phyloP scores from a whole-genome alignment of 2,329 filamentous ascomycete genomes.

The Trichoderma pleuroti region DNA sequence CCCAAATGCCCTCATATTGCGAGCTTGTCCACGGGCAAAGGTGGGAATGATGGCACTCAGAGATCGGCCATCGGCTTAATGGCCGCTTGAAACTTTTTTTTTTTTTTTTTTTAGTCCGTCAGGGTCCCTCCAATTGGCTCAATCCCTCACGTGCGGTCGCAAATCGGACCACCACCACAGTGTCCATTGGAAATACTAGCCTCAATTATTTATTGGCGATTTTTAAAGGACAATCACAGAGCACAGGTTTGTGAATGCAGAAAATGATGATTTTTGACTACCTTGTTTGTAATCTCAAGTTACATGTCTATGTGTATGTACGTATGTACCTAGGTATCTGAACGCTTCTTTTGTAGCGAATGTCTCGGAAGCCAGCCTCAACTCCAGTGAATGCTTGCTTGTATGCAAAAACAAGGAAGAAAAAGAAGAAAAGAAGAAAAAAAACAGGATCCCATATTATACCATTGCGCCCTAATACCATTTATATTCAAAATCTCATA shows the following conservation, averaged over 20 bases:
- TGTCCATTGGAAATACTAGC: background rate
- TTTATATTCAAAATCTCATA: background rate
- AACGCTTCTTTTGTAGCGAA: conserved; percentile 6
- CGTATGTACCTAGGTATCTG: conserved; percentile 11
- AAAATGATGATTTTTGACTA: background rate
- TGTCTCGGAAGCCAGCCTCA: conserved; percentile 1
- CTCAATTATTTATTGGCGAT: background rate
- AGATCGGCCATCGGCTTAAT: conserved; percentile 11
- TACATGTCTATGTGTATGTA: conserved; percentile 13
- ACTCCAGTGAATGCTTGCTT: conserved; percentile 16
- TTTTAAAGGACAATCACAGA: background rate
- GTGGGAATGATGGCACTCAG: conserved; percentile 13
- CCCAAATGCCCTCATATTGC: conserved; percentile 40
- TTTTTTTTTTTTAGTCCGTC: conserved; percentile 26
- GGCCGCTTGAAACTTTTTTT: conserved; percentile 29
- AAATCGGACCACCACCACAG: conserved; percentile 16
- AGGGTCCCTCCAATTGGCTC: conserved; percentile 19
- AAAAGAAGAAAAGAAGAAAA: background rate
- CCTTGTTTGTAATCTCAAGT: background rate
- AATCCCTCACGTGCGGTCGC: conserved; percentile 24
- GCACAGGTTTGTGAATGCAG: background rate
- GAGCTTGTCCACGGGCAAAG: conserved; percentile 17
- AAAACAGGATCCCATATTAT: background rate
- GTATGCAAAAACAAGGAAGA: background rate
- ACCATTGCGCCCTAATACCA: background rate